Evolutionary conservation across 805 yeast species (phyloP), one percentile per base, ranked within the genome.

Genomic region (Lipomyces mesembrius): DNA sequence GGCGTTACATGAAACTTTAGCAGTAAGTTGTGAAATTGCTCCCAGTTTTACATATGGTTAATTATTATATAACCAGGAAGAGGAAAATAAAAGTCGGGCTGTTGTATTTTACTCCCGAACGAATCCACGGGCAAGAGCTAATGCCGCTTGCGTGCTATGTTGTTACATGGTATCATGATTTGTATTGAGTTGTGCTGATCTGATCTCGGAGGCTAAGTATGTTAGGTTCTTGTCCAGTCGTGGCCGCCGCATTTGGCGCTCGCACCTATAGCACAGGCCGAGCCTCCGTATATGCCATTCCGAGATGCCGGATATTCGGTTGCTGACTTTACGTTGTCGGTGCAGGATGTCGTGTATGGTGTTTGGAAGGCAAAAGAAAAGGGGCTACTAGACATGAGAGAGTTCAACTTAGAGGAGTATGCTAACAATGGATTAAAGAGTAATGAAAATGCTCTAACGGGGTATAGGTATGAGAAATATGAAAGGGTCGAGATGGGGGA

Each of bases 201-300:
- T 39, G 34, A 22, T 58, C 11, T 37, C n/a, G n/a, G 49, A 46
- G 11, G 17, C 59, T 34, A 14, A 43, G 39, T 51, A n/a, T 14
- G 14, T 9, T 32, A 69, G 72, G 85, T 95, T 0, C 79, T 95
- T 63, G 94, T 95, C 20, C 99, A 95, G 77, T 88, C 92, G 14
- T 95, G 99, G 99, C 92, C 98, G 0, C 99, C 99, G 0, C 99
- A 95, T 78, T 95, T 95, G 78, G 99, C 93, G 0, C 79, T 95
- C 70, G 98, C 96, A 67, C 99, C 99, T 0, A 85, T 95, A 62
- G 87, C 95, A 0, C 98, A 95, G 77, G 86, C 88, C 5, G 92
- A 90, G 60, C 97, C 97, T 2, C 98, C 98, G 6, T 88, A 94
- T 71, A 93, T 90, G 89, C 90, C 93, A 0, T 95, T 93, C 79